A percentile compares a stretch with the other conserved stretches of the same genome.
These are phyloP conservation scores for Syzygium aqueum DNA, from an alignment of 345 rosid species.

Conservation along the genomic window DNA sequence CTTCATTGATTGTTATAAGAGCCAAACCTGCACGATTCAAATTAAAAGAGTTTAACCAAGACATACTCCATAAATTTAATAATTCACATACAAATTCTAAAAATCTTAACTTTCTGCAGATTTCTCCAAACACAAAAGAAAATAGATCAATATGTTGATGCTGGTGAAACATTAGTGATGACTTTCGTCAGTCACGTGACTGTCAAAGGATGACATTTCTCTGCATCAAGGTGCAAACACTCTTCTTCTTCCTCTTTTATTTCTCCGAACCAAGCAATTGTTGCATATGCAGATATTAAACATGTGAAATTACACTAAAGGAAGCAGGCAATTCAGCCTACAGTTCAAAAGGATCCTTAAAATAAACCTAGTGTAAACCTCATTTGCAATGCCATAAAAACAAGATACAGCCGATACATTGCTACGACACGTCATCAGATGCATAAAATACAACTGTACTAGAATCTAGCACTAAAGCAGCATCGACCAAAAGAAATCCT, in stretches of 20 bases:
- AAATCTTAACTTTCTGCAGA: background rate
- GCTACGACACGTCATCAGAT: background rate
- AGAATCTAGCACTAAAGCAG: background rate
- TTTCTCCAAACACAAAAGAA: background rate
- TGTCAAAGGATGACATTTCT: background rate
- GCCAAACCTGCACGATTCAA: conserved; percentile 59
- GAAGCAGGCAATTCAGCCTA: background rate
- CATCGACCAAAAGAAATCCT: background rate
- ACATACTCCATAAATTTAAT: background rate
- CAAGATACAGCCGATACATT: background rate
- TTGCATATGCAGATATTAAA: background rate
- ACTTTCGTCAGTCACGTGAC: background rate
- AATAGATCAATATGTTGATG: background rate
- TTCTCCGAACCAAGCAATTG: background rate
- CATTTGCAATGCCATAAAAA: background rate
- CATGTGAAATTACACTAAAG: background rate
- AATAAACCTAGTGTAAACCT: background rate
- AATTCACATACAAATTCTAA: background rate
- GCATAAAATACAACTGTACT: background rate
- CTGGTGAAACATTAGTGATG: background rate
- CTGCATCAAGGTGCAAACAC: background rate
- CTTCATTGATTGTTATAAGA: conserved; percentile 63
- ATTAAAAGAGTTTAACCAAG: background rate
- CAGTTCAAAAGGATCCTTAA: background rate
- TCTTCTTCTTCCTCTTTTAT: background rate